Evolutionary conservation across 106 monocot species (phyloP).

Genomic region (Acorus calamus): DNA sequence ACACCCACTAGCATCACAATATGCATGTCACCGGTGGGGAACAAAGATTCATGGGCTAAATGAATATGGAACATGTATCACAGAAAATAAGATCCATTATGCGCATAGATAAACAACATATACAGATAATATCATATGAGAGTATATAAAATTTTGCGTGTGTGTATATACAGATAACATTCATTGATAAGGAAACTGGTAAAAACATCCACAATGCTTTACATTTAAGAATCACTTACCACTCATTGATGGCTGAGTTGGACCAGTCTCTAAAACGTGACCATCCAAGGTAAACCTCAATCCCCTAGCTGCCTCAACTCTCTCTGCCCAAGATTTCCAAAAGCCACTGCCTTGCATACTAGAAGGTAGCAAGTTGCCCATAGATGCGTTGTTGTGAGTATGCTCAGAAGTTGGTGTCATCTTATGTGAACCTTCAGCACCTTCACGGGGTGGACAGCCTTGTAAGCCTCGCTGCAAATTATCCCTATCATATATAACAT

Average conservation of each 20-base stretch:
- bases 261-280: slow-evolving; percentile 34
- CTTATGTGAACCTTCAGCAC: slow-evolving; percentile 15
- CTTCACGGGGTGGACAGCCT: background rate
- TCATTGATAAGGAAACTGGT: background rate
- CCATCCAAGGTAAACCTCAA: slow-evolving; percentile 84
- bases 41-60: no score
- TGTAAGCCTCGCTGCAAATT: slow-evolving; percentile 1
- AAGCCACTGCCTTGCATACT: slow-evolving; percentile 18
- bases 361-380: slow-evolving; percentile 11
- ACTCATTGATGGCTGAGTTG: slow-evolving; percentile 11
- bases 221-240: slow-evolving; percentile 24
- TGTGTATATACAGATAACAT: background rate
- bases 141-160: no score
- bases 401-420: background rate
- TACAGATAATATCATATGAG: no score
- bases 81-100: no score
- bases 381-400: background rate
- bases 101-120: no score
- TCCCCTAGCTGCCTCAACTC: slow-evolving; percentile 71
- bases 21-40: no score
- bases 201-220: background rate
- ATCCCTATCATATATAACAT: background rate
- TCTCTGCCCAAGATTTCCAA: slow-evolving; percentile 85
- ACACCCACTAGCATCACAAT: no score
- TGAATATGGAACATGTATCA: no score